Evolutionary conservation across 1,139 yeast genomes (phyloP).

Genomic region (Zygotorulaspora mrakii): DNA sequence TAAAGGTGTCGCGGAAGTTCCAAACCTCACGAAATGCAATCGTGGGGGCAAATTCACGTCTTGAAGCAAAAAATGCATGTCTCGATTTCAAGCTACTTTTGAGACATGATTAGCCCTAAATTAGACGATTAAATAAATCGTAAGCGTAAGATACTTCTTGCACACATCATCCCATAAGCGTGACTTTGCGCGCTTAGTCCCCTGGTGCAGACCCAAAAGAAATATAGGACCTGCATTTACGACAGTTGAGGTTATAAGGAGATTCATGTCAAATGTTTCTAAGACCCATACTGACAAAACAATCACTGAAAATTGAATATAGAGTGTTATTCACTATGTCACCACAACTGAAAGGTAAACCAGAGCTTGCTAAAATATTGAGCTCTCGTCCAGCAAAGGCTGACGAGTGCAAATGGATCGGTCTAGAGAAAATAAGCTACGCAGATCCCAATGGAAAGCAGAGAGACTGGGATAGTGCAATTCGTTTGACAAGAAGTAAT

Average conservation of each 20-base stretch:
- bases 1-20: too few species aligned
- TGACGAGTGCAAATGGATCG: constrained; percentile 56
- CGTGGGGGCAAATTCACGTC: too few species aligned
- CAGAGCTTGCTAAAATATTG: constrained; percentile 41
- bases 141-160: neutral
- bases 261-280: too few species aligned
- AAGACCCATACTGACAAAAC: too few species aligned
- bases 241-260: neutral
- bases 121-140: neutral
- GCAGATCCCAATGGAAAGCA: constrained; percentile 59
- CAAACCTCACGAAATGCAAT: too few species aligned
- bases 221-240: neutral
- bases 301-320: constrained; percentile 2
- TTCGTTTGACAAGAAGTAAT: constrained; percentile 72
- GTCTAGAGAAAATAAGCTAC: constrained; percentile 61
- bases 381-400: constrained; percentile 36
- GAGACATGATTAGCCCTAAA: too few species aligned
- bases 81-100: too few species aligned
- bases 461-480: constrained; percentile 85
- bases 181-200: neutral
- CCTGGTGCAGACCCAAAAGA: neutral
- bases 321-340: constrained; percentile 19
- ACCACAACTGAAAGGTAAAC: constrained; percentile 34
- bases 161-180: neutral
- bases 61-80: too few species aligned